These are phyloP conservation scores for Kluyveromyces sp. DNA, from an alignment of 1,139 yeast species.

Conservation along the genomic window DNA sequence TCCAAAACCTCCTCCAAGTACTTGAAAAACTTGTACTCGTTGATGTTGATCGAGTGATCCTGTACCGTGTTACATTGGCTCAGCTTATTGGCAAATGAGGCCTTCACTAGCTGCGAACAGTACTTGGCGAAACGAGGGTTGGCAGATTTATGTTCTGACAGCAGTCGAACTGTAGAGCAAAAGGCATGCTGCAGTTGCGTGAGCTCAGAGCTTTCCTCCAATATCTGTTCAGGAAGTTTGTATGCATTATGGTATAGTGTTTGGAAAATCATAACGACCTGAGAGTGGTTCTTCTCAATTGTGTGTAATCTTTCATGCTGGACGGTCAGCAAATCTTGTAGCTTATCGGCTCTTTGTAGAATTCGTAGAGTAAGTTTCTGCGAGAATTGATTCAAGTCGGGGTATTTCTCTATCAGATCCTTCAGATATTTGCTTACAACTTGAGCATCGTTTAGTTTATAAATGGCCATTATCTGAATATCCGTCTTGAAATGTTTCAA, in stretches of 20 bases:
- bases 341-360: slow-evolving; percentile 8
- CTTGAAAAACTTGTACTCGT: slow-evolving; percentile 6
- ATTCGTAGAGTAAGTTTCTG: slow-evolving; percentile 28
- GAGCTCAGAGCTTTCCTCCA: slow-evolving; percentile 4
- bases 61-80: background rate
- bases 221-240: slow-evolving; percentile 4
- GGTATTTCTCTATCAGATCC: slow-evolving; percentile 20
- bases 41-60: slow-evolving; percentile 4
- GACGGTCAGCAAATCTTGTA: slow-evolving; percentile 9
- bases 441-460: slow-evolving; percentile 15
- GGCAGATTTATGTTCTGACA: slow-evolving; percentile 1
- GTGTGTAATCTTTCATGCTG: slow-evolving; percentile 2
- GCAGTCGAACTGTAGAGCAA: background rate
- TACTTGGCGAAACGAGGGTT: background rate
- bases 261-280: slow-evolving; percentile 15
- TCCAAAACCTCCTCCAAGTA: slow-evolving; percentile 4
- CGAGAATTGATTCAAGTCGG: slow-evolving; percentile 17
- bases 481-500: slow-evolving; percentile 12
- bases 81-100: slow-evolving; percentile 1
- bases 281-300: slow-evolving; percentile 8
- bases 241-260: slow-evolving; percentile 12
- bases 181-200: slow-evolving; percentile 1
- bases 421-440: slow-evolving; percentile 8
- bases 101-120: slow-evolving; percentile 3
- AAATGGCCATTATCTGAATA: slow-evolving; percentile 22